phyloP scores from a whole-genome alignment of 2,329 filamentous ascomycete species.

The Tolypocladium paradoxum region DNA sequence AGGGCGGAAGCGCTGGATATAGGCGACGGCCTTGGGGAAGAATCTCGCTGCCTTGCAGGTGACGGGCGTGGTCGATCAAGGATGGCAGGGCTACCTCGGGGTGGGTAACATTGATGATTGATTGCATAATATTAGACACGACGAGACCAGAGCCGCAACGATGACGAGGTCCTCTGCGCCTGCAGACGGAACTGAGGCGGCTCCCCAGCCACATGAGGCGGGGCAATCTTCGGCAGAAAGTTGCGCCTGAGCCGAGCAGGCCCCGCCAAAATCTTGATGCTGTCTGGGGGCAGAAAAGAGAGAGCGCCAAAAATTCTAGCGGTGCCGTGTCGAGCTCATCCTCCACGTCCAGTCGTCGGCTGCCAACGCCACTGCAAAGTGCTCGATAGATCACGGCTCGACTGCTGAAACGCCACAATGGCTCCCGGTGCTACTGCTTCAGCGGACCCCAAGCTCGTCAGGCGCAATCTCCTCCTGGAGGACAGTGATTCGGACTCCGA shows the following conservation, averaged over 20 bases:
- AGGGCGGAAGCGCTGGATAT: background rate
- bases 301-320: slow-evolving; percentile 23
- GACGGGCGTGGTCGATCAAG: background rate
- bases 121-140: background rate
- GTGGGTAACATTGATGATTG: slow-evolving; percentile 1
- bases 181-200: background rate
- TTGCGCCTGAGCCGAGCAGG: slow-evolving; percentile 6
- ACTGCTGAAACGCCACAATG: slow-evolving; percentile 3
- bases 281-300: slow-evolving; percentile 9
- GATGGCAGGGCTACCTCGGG: slow-evolving; percentile 1
- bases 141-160: slow-evolving; percentile 13
- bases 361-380: background rate
- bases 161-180: slow-evolving; percentile 13
- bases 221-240: slow-evolving; percentile 6
- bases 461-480: slow-evolving; percentile 45
- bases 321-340: background rate
- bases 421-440: slow-evolving; percentile 8
- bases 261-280: slow-evolving; percentile 6
- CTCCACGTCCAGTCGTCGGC: background rate
- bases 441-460: slow-evolving; percentile 22
- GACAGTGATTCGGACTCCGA: slow-evolving; percentile 41
- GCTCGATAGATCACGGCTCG: background rate
- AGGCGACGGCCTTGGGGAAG: background rate
- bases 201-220: background rate
- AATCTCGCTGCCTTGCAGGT: background rate